These are phyloP conservation scores for Thalia dealbata DNA, from an alignment of 176 grass and related monocot species.

Conservation along the genomic window DNA sequence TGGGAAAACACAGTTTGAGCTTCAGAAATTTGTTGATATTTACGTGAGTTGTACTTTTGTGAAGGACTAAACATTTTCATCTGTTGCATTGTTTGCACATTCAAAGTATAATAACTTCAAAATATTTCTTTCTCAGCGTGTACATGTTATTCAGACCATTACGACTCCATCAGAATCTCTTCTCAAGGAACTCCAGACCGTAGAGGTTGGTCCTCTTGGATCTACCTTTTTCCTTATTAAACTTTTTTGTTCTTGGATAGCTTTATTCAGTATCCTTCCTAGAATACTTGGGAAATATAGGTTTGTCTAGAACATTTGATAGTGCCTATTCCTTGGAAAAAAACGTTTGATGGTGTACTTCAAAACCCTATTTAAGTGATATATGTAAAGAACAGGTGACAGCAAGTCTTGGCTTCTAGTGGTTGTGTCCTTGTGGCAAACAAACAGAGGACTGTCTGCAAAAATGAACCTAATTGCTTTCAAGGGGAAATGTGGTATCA, in stretches of 20 bases:
- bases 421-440: no score
- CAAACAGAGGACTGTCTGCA: no score
- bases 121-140: slow-evolving; percentile 41
- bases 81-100: slow-evolving; percentile 9
- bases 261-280: background rate
- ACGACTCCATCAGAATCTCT: slow-evolving; percentile 93
- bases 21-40: slow-evolving; percentile 70
- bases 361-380: background rate
- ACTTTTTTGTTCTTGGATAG: background rate
- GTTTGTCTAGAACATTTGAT: background rate
- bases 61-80: slow-evolving; percentile 15
- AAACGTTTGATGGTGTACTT: background rate
- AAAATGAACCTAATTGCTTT: no score
- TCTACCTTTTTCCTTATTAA: slow-evolving; percentile 23
- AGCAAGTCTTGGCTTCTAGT: no score
- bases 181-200: slow-evolving; percentile 93
- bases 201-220: slow-evolving; percentile 59
- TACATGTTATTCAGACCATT: slow-evolving; percentile 78
- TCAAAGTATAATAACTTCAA: slow-evolving; percentile 23
- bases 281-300: background rate
- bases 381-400: background rate
- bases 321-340: no score
- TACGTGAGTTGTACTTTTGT: slow-evolving; percentile 54
- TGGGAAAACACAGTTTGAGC: slow-evolving; percentile 79
- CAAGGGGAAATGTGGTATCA: no score